Evolutionary conservation across 1,284 basidiomycete species (phyloP).

Genomic region (Athelia sp.): DNA sequence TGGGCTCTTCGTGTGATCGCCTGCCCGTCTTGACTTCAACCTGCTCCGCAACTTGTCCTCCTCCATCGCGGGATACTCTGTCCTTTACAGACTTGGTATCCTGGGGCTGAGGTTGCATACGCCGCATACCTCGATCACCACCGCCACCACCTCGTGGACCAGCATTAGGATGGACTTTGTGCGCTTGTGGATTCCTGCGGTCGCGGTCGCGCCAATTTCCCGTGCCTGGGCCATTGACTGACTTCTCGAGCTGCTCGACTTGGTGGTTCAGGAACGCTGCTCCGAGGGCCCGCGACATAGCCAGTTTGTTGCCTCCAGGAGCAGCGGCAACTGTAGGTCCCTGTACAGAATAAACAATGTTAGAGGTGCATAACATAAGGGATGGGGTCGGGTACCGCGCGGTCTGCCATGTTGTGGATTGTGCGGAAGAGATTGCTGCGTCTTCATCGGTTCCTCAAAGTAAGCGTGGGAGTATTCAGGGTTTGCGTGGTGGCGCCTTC

Average conservation of each 20-base stretch:
- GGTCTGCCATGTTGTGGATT: background rate
- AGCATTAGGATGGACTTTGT: slow-evolving; percentile 16
- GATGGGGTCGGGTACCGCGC: background rate
- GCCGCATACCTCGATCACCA: slow-evolving; percentile 24
- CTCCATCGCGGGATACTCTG: slow-evolving; percentile 21
- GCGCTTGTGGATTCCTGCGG: slow-evolving; percentile 26
- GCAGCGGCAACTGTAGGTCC: background rate
- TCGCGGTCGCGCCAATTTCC: slow-evolving; percentile 60
- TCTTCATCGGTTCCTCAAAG: background rate
- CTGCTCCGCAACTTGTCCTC: slow-evolving; percentile 20
- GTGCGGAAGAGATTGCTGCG: background rate
- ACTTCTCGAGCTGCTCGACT: slow-evolving; percentile 77
- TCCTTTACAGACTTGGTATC: too few species aligned
- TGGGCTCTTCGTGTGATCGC: slow-evolving; percentile 31
- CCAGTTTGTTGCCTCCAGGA: slow-evolving; percentile 46
- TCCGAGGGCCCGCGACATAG: slow-evolving; percentile 78
- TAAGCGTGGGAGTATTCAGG: background rate
- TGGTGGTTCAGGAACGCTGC: slow-evolving; percentile 80
- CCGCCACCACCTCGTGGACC: slow-evolving; percentile 18
- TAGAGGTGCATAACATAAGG: background rate
- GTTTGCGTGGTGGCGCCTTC: too few species aligned
- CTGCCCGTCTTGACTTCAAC: slow-evolving; percentile 21
- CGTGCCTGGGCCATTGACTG: slow-evolving; percentile 49
- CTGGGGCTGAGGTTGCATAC: background rate
- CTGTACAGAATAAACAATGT: background rate